Percentiles rank a stretch among this genome's conserved stretches.
phyloP scores from a whole-genome alignment of 192 early-diverging fungal genomes.

The Coemansia sp. region DNA sequence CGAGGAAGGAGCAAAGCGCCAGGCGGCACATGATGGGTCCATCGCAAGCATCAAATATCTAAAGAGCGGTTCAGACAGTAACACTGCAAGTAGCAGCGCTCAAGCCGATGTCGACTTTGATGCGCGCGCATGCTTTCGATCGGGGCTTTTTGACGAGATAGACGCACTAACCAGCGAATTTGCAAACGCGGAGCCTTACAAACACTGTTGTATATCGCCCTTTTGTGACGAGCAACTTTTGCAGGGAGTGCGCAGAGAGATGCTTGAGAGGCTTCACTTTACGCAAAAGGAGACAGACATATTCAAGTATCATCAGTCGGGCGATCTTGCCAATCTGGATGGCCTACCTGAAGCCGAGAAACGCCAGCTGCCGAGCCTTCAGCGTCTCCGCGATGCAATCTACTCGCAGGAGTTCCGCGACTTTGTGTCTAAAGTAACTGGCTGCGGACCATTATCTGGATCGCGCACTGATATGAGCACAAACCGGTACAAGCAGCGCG shows the following conservation, averaged over 20 bases:
- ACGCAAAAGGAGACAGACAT: conserved; percentile 86
- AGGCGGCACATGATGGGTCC: not conserved
- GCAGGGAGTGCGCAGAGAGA: conserved; percentile 62
- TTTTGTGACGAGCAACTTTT: conserved; percentile 63
- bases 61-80: no score
- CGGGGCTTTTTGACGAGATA: conserved; percentile 24
- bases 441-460: conserved; percentile 66
- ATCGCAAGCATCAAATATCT: not conserved
- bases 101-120: conserved; percentile 7
- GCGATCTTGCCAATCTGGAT: conserved; percentile 80
- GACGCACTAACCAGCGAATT: conserved; percentile 16
- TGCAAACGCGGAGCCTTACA: conserved; percentile 56
- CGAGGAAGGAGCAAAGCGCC: no score
- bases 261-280: conserved; percentile 60
- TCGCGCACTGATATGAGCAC: conserved; percentile 70
- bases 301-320: conserved; percentile 77
- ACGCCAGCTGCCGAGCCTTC: conserved; percentile 54
- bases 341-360: conserved; percentile 62
- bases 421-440: conserved; percentile 64
- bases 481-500: conserved; percentile 68
- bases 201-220: conserved; percentile 60
- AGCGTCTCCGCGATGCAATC: conserved; percentile 65
- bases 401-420: conserved; percentile 72
- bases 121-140: conserved; percentile 20
- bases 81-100: conserved; percentile 1